A percentile compares a stretch with the other conserved stretches of the same genome.
These are phyloP conservation scores for Pseudomassariella vexata DNA, from an alignment of 2,329 filamentous ascomycete species.

Conservation along the genomic window DNA sequence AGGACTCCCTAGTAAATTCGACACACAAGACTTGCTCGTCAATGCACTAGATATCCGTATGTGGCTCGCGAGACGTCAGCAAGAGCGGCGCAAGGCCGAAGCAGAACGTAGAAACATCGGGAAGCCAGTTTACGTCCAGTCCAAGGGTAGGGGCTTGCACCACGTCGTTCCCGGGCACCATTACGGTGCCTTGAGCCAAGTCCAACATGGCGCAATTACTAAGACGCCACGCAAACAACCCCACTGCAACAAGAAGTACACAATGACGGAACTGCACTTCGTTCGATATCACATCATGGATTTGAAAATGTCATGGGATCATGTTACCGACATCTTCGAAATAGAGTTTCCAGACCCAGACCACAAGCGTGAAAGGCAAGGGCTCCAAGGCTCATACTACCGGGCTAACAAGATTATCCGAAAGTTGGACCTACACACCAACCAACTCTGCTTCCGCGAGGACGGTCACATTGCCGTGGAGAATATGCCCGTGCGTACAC, in stretches of 20 bases:
- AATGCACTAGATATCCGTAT: no score
- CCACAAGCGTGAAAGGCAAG: slow-evolving; percentile 13
- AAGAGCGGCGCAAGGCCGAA: not conserved
- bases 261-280: slow-evolving; percentile 20
- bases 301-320: slow-evolving; percentile 14
- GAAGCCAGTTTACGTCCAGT: not conserved
- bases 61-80: no score
- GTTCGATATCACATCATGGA: slow-evolving; percentile 23
- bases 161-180: not conserved
- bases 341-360: slow-evolving; percentile 16
- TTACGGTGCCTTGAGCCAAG: not conserved
- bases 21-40: no score
- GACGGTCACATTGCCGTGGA: slow-evolving; percentile 19
- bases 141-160: not conserved
- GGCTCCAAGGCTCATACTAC: slow-evolving; percentile 24
- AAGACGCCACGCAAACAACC: slow-evolving; percentile 6
- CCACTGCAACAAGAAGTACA: slow-evolving; percentile 26
- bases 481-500: slow-evolving; percentile 14
- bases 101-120: not conserved
- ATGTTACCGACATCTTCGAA: slow-evolving; percentile 12
- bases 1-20: no score
- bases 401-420: slow-evolving; percentile 22
- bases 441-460: slow-evolving; percentile 13
- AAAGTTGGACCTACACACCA: slow-evolving; percentile 10
- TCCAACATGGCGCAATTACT: not conserved